These are phyloP conservation scores for Penicillium odoratum DNA, from an alignment of 495 filamentous ascomycete species.

Conservation along the genomic window DNA sequence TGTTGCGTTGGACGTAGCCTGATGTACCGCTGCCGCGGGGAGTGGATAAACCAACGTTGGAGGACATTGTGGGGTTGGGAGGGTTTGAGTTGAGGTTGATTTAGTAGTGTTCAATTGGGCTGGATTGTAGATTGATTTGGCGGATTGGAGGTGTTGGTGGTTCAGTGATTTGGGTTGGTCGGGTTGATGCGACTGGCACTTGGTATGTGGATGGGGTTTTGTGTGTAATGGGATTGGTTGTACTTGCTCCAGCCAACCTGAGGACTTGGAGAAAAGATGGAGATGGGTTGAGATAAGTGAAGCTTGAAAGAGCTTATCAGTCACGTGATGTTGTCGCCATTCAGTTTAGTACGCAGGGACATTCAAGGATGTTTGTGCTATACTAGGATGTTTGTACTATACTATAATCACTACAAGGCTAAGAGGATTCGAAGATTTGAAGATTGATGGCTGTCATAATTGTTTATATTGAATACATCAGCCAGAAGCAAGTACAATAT, in stretches of 20 bases:
- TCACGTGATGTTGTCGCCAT: slow-evolving; percentile 11
- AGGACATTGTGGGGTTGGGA: slow-evolving; percentile 64
- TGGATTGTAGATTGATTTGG: neutral
- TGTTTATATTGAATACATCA: slow-evolving; percentile 24
- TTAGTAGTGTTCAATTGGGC: neutral
- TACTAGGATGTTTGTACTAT: neutral
- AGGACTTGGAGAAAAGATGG: neutral
- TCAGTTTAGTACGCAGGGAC: neutral
- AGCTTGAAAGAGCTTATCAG: slow-evolving; percentile 5
- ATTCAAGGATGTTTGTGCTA: neutral
- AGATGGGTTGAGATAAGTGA: neutral
- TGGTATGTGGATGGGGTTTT: neutral
- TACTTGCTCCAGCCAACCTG: neutral
- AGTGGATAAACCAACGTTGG: slow-evolving; percentile 95
- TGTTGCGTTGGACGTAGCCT: slow-evolving; percentile 95
- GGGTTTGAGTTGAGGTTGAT: slow-evolving; percentile 3
- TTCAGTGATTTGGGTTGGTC: neutral
- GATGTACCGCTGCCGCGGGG: slow-evolving; percentile 94
- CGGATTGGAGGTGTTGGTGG: neutral
- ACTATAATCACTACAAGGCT: neutral
- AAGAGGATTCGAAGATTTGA: neutral
- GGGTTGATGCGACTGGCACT: neutral
- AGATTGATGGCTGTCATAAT: slow-evolving; percentile 1
- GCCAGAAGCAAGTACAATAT: slow-evolving; percentile 24
- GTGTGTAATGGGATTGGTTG: neutral